These are phyloP conservation scores for Trichoderma sp. DNA, from an alignment of 2,329 filamentous ascomycete species.

Conservation along the genomic window DNA sequence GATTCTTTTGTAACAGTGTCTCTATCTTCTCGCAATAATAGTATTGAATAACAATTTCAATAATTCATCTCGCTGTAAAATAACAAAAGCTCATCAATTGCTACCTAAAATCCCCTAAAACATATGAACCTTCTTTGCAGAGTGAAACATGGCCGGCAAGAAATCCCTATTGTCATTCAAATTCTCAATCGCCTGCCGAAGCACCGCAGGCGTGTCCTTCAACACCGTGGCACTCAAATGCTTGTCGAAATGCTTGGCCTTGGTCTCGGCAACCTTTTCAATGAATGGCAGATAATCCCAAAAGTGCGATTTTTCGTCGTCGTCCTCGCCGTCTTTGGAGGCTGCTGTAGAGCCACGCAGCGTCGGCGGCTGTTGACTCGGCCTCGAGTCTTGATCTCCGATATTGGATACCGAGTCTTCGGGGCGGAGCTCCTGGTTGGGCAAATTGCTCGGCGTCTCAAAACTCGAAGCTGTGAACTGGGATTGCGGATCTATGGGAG, in stretches of 20 bases:
- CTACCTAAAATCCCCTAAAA: not conserved
- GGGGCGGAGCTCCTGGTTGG: conserved; percentile 1
- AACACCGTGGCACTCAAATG: conserved; percentile 18
- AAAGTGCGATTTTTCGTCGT: not conserved
- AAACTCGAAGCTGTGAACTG: not conserved
- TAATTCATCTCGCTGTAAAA: not conserved
- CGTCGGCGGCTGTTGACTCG: not conserved
- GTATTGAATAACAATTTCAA: not conserved
- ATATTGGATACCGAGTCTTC: not conserved
- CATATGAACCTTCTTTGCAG: conserved; percentile 20
- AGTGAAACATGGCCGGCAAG: conserved; percentile 24
- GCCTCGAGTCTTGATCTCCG: not conserved
- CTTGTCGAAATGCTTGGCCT: conserved; percentile 10
- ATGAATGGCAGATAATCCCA: conserved; percentile 3
- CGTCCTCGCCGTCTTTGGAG: not conserved
- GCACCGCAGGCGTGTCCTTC: conserved; percentile 18
- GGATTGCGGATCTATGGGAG: not conserved
- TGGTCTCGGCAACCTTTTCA: conserved; percentile 1
- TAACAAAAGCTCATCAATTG: not conserved
- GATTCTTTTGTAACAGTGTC: not conserved
- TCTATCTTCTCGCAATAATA: not conserved
- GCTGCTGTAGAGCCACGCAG: not conserved
- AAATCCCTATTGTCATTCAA: conserved; percentile 23
- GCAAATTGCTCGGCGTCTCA: not conserved
- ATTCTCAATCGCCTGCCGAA: conserved; percentile 24